Evolutionary conservation across 2,329 filamentous ascomycete species (phyloP), one percentile per base, ranked within the genome.

Genomic region (Tricladium varicosporioides): DNA sequence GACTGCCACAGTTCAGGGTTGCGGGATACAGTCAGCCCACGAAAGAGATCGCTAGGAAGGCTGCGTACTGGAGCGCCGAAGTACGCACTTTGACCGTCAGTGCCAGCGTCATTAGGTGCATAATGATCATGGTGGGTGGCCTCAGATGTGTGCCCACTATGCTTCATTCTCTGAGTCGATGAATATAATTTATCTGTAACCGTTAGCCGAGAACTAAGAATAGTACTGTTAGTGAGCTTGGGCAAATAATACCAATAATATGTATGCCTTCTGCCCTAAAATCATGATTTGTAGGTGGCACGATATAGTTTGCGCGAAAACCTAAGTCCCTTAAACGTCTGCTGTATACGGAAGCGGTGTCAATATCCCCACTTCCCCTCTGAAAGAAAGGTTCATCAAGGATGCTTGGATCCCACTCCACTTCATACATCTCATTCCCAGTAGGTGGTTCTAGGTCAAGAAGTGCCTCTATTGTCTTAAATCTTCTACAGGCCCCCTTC

Each of bases 91-190:
- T 59, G 15, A 32, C 44, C 15, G 27, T 59, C n/a, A 59, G 16
- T 42, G 40, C 44, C 18, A 51, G 49, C 44, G 45, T 59, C 31
- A 33, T 56, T 59, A 32, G 33, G 45, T 9, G 33, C 33, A 59
- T 59, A 59, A 59, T 59, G 15, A 56, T 59, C 16, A 42, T 33
- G 18, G 44, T 59, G 16, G 33, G 43, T 59, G 15, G 52, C 52
- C 43, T 55, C 33, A 32, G 48, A 18, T 10, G 11, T 52, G 32
- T 58, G 42, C 5, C 55, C 45, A 33, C 36, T 33, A 57, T 53
- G 27, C 45, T 53, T 57, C 14, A 54, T 54, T 48, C 36, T 58
- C 22, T 58, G 40, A 54, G 42, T 46, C 15, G 47, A 36, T 58
- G 19, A 54, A 54, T 53, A 53, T 10, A 54, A 46, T 33, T 51